These are phyloP conservation scores for Eleusine coracana DNA, from an alignment of 176 grass and related monocot species.

Conservation along the genomic window DNA sequence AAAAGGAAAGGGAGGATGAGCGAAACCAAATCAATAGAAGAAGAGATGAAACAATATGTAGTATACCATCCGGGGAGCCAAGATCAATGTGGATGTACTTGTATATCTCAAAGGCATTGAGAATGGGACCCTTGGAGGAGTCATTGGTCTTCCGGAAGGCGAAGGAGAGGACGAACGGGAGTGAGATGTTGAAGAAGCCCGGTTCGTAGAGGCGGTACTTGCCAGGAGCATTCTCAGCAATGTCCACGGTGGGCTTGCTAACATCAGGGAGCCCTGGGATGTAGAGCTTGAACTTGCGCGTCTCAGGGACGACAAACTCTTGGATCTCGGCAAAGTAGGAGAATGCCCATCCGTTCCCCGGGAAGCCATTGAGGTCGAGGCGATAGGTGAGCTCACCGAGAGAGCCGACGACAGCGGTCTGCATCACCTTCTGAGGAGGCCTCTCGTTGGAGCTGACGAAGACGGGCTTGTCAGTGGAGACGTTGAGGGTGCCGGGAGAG, in stretches of 20 bases:
- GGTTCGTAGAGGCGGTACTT: constrained; percentile 84
- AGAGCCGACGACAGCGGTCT: constrained; percentile 71
- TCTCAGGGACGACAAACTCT: constrained; percentile 55
- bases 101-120: constrained; percentile 91
- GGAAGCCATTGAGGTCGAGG: constrained; percentile 83
- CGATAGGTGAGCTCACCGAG: constrained; percentile 76
- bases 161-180: constrained; percentile 77
- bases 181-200: constrained; percentile 68
- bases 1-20: too few relatives aligned
- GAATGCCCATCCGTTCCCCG: constrained; percentile 76
- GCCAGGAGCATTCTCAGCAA: constrained; percentile 81
- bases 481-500: constrained; percentile 67
- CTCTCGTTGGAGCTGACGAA: constrained; percentile 56
- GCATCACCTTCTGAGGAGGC: constrained; percentile 90
- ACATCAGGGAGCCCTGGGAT: constrained; percentile 63
- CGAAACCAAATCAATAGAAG: too few relatives aligned
- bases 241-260: constrained; percentile 80
- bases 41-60: not conserved
- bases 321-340: constrained; percentile 88
- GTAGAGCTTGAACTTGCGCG: constrained; percentile 86
- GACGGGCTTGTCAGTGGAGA: constrained; percentile 67
- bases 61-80: constrained; percentile 69
- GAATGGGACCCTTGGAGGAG: constrained; percentile 74
- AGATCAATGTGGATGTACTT: constrained; percentile 59
- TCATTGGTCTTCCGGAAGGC: constrained; percentile 78